Percentiles rank a stretch among this genome's conserved stretches.
Conservation (phyloP, 2,329 filamentous ascomycete species). For the Bipolaris oryzae region DNA sequence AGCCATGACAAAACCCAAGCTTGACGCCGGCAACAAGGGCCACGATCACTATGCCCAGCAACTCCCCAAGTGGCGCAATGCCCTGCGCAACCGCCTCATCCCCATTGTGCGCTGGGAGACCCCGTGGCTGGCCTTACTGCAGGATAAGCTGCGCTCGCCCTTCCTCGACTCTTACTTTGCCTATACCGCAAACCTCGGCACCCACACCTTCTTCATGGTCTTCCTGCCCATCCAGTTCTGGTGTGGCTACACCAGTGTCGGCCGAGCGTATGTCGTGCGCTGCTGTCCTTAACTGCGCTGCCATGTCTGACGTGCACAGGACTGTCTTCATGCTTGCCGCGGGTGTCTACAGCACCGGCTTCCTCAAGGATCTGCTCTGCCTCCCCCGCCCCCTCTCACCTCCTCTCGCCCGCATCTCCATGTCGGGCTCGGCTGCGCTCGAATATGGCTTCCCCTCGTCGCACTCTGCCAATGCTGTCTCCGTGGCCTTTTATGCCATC, state of each 20-base stretch:
- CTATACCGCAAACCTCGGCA: conserved; percentile 92
- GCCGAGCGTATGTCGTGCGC: conserved; percentile 73
- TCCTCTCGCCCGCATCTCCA: conserved; percentile 90
- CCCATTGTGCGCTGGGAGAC: conserved; percentile 94
- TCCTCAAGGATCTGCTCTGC: conserved; percentile 92
- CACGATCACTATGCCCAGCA: conserved; percentile 76
- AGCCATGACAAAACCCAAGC: conserved; percentile 23
- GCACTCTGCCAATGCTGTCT: conserved; percentile 95
- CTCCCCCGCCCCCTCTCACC: conserved; percentile 90
- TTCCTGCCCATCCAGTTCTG: conserved; percentile 94
- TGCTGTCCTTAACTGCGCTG: conserved; percentile 10
- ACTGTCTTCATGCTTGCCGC: conserved; percentile 67
- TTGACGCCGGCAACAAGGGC: conserved; percentile 79
- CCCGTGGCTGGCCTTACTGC: conserved; percentile 86
- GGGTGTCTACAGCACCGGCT: conserved; percentile 75
- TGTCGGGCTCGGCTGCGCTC: conserved; percentile 92
- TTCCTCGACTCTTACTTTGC: conserved; percentile 96
- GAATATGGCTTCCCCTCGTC: conserved; percentile 98
- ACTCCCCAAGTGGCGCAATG: conserved; percentile 88
- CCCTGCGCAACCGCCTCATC: conserved; percentile 77
- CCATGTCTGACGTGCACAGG: conserved; percentile 31
- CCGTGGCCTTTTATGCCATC: conserved; percentile 84
- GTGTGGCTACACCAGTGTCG: conserved; percentile 86
- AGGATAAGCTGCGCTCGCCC: conserved; percentile 78
- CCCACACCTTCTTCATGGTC: conserved; percentile 99